Conservation (phyloP, 2,329 filamentous ascomycete species). For the Macroventuria anomochaeta region DNA sequence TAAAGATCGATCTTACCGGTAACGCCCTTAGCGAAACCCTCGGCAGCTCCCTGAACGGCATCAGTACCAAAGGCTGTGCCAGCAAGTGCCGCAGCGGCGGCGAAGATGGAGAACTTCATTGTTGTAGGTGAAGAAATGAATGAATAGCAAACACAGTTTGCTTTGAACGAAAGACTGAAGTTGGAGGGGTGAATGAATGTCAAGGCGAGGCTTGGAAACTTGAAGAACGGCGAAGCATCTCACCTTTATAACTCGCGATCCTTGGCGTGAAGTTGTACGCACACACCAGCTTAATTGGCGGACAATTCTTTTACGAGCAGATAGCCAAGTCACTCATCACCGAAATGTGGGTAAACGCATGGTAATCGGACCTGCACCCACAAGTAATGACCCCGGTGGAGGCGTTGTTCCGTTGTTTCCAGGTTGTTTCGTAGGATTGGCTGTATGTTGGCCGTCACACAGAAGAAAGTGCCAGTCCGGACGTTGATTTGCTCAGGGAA, state of each 20-base stretch:
- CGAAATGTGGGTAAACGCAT: slow-evolving; percentile 10
- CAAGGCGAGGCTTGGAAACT: slow-evolving; percentile 44
- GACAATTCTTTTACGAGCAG: slow-evolving; percentile 21
- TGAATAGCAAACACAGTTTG: slow-evolving; percentile 36
- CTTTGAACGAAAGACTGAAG: slow-evolving; percentile 53
- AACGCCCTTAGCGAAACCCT: slow-evolving; percentile 46
- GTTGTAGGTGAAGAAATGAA: slow-evolving; percentile 26
- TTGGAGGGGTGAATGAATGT: slow-evolving; percentile 43
- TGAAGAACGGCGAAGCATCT: slow-evolving; percentile 3
- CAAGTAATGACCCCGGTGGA: slow-evolving; percentile 12
- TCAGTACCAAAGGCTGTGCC: slow-evolving; percentile 46
- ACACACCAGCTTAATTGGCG: slow-evolving; percentile 17
- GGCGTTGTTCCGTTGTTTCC: slow-evolving; percentile 13
- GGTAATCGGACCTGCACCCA: slow-evolving; percentile 15
- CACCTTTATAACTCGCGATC: slow-evolving; percentile 22
- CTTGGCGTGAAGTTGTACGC: slow-evolving; percentile 15
- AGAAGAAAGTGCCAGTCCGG: neutral
- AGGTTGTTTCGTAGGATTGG: slow-evolving; percentile 4
- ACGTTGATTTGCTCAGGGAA: slow-evolving; percentile 7
- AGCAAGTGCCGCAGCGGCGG: slow-evolving; percentile 26
- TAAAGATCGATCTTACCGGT: no score
- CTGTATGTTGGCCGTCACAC: neutral
- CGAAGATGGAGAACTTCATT: slow-evolving; percentile 31
- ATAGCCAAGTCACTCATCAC: neutral
- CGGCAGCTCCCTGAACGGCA: slow-evolving; percentile 34